Conservation (phyloP, 1,139 yeast species). For the Saccharomyces hybrid region DNA sequence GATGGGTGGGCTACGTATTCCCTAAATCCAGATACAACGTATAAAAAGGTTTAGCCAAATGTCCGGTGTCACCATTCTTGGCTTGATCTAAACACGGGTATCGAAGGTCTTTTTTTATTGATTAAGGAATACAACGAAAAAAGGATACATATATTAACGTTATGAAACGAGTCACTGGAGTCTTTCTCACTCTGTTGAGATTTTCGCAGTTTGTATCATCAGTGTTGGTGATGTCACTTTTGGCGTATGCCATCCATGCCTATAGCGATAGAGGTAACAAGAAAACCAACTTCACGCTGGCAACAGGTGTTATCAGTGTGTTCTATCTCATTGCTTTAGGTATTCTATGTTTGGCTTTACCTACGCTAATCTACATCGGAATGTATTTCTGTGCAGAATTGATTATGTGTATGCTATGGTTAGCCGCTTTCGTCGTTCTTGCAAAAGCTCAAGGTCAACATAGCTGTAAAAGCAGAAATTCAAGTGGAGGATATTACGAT, state of each 20-base stretch:
- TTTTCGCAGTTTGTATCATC: constrained; percentile 19
- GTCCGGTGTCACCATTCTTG: background rate
- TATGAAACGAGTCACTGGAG: background rate
- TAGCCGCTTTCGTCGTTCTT: constrained; percentile 23
- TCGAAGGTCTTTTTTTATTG: background rate
- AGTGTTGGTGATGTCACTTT: constrained; percentile 20
- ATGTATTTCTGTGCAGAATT: constrained; percentile 16
- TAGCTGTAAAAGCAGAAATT: constrained; percentile 11
- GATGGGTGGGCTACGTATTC: no score
- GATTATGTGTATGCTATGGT: constrained; percentile 20
- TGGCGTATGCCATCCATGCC: constrained; percentile 16
- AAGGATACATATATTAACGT: background rate
- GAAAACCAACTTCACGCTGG: constrained; percentile 22
- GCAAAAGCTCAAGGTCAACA: constrained; percentile 21
- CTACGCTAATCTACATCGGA: constrained; percentile 17
- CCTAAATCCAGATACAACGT: no score
- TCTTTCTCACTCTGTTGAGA: constrained; percentile 6
- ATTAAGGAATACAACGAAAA: background rate
- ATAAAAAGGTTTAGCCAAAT: background rate
- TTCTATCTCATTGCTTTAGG: constrained; percentile 15
- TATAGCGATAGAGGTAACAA: constrained; percentile 15
- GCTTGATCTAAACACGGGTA: no score
- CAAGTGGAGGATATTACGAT: constrained; percentile 15
- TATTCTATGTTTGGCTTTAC: constrained; percentile 9
- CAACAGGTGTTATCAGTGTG: constrained; percentile 22